phyloP scores from a whole-genome alignment of 805 yeast genomes.

The Wickerhamomyces ciferrii region DNA sequence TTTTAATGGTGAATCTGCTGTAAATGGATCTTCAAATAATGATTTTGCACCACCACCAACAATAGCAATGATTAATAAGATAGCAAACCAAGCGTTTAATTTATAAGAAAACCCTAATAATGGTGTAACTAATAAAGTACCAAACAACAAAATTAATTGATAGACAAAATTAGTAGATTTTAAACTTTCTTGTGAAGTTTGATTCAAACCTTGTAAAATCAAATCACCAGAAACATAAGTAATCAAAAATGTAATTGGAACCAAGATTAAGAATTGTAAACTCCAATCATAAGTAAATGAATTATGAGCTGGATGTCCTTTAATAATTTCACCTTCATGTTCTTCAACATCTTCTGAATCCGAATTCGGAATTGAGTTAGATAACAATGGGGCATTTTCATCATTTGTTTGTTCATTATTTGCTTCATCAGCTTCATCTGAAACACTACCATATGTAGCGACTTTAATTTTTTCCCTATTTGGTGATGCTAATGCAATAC shows the following conservation, averaged over 20 bases:
- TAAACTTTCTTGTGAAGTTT: conserved; percentile 65
- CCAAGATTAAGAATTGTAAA: conserved; percentile 60
- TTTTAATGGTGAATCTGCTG: conserved; percentile 60
- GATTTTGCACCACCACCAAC: conserved; percentile 33
- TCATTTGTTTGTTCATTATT: conserved; percentile 11
- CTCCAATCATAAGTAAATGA: conserved; percentile 77
- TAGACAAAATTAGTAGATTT: conserved; percentile 35
- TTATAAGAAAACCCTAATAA: conserved; percentile 67
- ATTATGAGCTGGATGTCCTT: conserved; percentile 17
- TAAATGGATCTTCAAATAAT: conserved; percentile 50
- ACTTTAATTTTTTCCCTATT: conserved; percentile 2
- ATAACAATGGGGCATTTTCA: conserved; percentile 29
- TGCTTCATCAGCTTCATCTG: conserved; percentile 17
- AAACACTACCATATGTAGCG: conserved; percentile 8
- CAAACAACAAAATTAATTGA: conserved; percentile 26
- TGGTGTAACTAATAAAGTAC: conserved; percentile 40
- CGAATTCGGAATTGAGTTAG: conserved; percentile 12
- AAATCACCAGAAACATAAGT: conserved; percentile 47
- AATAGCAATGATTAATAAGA: conserved; percentile 32
- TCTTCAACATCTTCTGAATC: conserved; percentile 11
- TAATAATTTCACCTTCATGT: conserved; percentile 3
- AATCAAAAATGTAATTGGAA: conserved; percentile 59
- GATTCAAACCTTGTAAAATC: conserved; percentile 58
- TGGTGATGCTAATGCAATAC: conserved; percentile 26
- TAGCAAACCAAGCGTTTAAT: conserved; percentile 46